Evolutionary conservation across 2,329 filamentous ascomycete species (phyloP).

Genomic region (Aspergillus pseudotamarii): DNA sequence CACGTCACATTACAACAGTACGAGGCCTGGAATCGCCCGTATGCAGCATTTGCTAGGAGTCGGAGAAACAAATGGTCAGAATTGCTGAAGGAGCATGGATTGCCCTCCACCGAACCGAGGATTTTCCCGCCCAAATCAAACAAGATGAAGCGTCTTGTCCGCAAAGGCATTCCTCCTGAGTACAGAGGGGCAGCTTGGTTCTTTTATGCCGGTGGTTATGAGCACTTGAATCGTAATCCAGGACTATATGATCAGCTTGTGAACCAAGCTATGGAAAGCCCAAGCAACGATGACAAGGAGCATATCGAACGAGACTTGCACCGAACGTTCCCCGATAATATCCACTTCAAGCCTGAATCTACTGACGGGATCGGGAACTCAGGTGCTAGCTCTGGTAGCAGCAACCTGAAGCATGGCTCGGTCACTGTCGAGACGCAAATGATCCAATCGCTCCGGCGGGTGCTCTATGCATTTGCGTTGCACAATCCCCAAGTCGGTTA

Average conservation of each 20-base stretch:
- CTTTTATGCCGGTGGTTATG: conserved; percentile 87
- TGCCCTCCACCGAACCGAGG: conserved; percentile 71
- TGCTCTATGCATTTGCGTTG: conserved; percentile 85
- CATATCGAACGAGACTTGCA: conserved; percentile 93
- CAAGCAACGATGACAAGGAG: conserved; percentile 76
- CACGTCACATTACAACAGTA: conserved; percentile 77
- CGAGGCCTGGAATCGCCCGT: conserved; percentile 76
- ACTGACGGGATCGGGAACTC: conserved; percentile 18
- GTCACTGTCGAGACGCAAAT: conserved; percentile 69
- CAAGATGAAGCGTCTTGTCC: conserved; percentile 86
- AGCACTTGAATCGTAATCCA: conserved; percentile 72
- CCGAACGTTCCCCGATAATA: conserved; percentile 91
- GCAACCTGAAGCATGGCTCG: conserved; percentile 38
- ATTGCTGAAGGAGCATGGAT: conserved; percentile 73
- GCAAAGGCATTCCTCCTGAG: conserved; percentile 91
- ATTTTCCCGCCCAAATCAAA: conserved; percentile 78
- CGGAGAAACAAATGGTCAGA: conserved; percentile 80
- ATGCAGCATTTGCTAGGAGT: conserved; percentile 73
- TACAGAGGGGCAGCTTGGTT: conserved; percentile 98
- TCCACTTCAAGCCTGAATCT: conserved; percentile 75
- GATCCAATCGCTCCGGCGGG: conserved; percentile 77
- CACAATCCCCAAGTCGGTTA: conserved; percentile 93
- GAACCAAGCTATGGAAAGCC: conserved; percentile 63
- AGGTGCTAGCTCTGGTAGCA: conserved; percentile 34
- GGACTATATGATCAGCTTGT: conserved; percentile 76